phyloP scores from a whole-genome alignment of 2,329 filamentous ascomycete genomes.

The Septoria linicola region DNA sequence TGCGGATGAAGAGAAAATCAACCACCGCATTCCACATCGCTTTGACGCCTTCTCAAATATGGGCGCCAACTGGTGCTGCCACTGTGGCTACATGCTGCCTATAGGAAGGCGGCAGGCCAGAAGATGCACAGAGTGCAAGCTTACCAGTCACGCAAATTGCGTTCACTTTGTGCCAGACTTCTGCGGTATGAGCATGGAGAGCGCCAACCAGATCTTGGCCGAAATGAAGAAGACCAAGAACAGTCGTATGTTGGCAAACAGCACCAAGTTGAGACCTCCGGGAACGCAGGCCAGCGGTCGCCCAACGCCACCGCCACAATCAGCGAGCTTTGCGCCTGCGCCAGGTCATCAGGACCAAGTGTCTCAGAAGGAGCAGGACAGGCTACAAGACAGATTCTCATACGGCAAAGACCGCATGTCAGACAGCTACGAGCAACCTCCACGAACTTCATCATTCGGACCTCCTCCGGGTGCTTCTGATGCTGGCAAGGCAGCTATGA shows the following conservation, averaged over 20 bases:
- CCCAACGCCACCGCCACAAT: slow-evolving; percentile 46
- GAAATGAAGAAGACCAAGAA: slow-evolving; percentile 80
- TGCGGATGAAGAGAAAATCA: slow-evolving; percentile 99
- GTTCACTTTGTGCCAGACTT: slow-evolving; percentile 97
- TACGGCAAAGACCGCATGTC: slow-evolving; percentile 49
- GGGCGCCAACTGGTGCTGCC: slow-evolving; percentile 98
- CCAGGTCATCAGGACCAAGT: slow-evolving; percentile 41
- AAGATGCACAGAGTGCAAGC: slow-evolving; percentile 89
- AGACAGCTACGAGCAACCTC: slow-evolving; percentile 40
- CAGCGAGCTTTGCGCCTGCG: slow-evolving; percentile 39
- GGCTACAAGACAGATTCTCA: slow-evolving; percentile 45
- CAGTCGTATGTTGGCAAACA: slow-evolving; percentile 31
- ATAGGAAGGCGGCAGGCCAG: slow-evolving; percentile 94
- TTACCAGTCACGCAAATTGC: slow-evolving; percentile 88
- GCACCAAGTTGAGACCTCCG: slow-evolving; percentile 58
- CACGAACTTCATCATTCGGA: slow-evolving; percentile 43
- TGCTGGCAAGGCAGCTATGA: slow-evolving; percentile 50
- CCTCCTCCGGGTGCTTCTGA: slow-evolving; percentile 44
- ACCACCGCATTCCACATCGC: slow-evolving; percentile 95
- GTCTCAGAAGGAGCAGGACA: slow-evolving; percentile 24
- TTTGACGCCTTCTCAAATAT: slow-evolving; percentile 97
- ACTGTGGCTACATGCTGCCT: slow-evolving; percentile 93
- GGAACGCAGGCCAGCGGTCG: slow-evolving; percentile 39
- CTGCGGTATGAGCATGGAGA: slow-evolving; percentile 98
- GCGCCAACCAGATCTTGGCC: slow-evolving; percentile 88